Percentiles rank a stretch among this genome's conserved stretches.
These are phyloP conservation scores for Diospyros lotus DNA, from an alignment of 148 eudicot species.

Conservation along the genomic window DNA sequence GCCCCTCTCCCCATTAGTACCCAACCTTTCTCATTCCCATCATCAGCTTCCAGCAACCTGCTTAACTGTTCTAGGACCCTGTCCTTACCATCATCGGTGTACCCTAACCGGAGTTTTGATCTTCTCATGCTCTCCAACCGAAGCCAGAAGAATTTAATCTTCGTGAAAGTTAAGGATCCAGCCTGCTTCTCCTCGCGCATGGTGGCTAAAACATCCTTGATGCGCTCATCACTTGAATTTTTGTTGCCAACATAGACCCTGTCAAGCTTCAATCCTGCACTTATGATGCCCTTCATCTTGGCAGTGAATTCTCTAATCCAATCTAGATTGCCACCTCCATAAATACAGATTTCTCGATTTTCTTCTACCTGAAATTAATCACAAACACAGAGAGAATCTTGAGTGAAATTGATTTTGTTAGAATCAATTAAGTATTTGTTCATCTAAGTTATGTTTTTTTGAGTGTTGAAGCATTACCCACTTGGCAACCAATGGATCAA, in stretches of 20 bases:
- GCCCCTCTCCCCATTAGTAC: conserved; percentile 44
- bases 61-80: conserved; percentile 27
- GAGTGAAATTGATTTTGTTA: too few relatives aligned
- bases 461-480: conserved; percentile 41
- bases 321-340: conserved; percentile 44
- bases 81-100: conserved; percentile 19
- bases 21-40: conserved; percentile 34
- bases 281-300: conserved; percentile 28
- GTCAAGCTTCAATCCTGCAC: conserved; percentile 35
- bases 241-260: conserved; percentile 50
- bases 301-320: conserved; percentile 54
- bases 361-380: conserved; percentile 46
- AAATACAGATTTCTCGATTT: conserved; percentile 52
- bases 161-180: conserved; percentile 25
- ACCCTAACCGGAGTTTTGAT: conserved; percentile 30
- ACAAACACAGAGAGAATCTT: too few relatives aligned
- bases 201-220: conserved; percentile 23
- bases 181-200: conserved; percentile 35
- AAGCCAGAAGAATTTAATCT: conserved; percentile 48
- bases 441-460: too few relatives aligned
- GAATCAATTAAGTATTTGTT: too few relatives aligned
- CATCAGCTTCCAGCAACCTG: conserved; percentile 29
- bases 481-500: conserved; percentile 39
- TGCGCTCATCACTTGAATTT: conserved; percentile 21
- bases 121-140: conserved; percentile 54